phyloP scores from a whole-genome alignment of 805 yeast species.

The Metschnikowia borealis region DNA sequence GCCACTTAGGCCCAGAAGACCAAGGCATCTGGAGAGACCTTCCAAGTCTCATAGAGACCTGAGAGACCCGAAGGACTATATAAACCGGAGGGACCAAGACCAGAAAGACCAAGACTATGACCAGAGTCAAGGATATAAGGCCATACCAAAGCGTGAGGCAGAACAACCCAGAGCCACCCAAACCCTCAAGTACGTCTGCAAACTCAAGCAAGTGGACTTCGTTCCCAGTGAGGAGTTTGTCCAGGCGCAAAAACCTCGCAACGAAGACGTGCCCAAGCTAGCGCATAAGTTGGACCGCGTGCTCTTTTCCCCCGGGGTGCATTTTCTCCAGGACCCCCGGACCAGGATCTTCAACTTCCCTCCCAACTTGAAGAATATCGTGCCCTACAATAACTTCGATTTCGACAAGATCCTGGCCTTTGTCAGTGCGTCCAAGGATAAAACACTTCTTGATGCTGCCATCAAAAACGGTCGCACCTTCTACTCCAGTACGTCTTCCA shows the following conservation, averaged over 20 bases:
- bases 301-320: slow-evolving; percentile 77
- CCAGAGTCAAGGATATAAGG: too few species aligned
- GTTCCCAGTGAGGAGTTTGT: slow-evolving; percentile 6
- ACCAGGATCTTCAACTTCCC: slow-evolving; percentile 69
- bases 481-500: slow-evolving; percentile 81
- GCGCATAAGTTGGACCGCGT: slow-evolving; percentile 68
- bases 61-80: too few species aligned
- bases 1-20: not conserved
- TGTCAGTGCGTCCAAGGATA: slow-evolving; percentile 67
- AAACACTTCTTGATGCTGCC: slow-evolving; percentile 47
- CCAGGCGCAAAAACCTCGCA: slow-evolving; percentile 20
- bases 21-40: not conserved
- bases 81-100: too few species aligned
- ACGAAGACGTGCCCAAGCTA: slow-evolving; percentile 47
- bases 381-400: slow-evolving; percentile 61
- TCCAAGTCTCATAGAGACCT: not conserved
- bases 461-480: slow-evolving; percentile 34
- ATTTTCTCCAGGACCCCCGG: slow-evolving; percentile 72
- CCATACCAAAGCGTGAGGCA: not conserved
- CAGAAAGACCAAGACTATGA: too few species aligned
- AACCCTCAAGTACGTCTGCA: not conserved
- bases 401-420: slow-evolving; percentile 54
- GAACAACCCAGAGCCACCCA: not conserved
- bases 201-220: not conserved
- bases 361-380: slow-evolving; percentile 54